Evolutionary conservation across 2,329 filamentous ascomycete genomes (phyloP), one percentile per base, ranked within the genome.

Genomic region (Hypoxylon sp.): DNA sequence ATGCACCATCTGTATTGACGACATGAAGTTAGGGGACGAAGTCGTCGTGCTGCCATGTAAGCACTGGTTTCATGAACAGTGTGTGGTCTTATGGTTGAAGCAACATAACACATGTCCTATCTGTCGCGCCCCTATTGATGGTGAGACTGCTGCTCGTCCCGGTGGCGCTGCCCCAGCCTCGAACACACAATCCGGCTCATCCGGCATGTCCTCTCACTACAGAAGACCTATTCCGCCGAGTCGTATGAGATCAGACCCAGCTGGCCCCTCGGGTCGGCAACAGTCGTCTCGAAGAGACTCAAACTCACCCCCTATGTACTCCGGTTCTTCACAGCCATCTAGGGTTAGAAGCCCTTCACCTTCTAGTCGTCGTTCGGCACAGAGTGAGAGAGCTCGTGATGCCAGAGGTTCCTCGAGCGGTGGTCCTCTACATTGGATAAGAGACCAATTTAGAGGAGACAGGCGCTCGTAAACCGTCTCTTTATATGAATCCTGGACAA

Each of bases 1-100:
- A 76, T 99, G 96, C 79, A 94, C 93, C 37, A 97, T 99, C 65
- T 99, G 96, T 80, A 97, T 98, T 83, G 94, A 98, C 61, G 88
- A 92, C 29, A 91, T 97, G 68, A 85, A 88, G 27, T 76, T 92
- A 37, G 92, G 89, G 10, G 89, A 92, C 31, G 89, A 92, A 76
- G 93, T 95, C 4, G 88, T 92, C 0, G 86, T 91, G 50, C 81
- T 99, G 55, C 94, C 94, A 0, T 99, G 96, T 81, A 91, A 89
- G 65, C 96, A 99, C 77, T 97, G 93, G 93, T 98, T 97, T 78
- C 95, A 98, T 76, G 90, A 91, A 64, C 84, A 88, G 27, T 98
- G 95, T 75, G 92, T 96, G 35, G 86, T 89, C 24, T 85, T 92
- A 54, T 98, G 95, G 95, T 82, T 98, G 56, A 88, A 87, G 74